Percentiles rank a stretch among this genome's conserved stretches.
Evolutionary conservation across 345 rosid species (phyloP).

Genomic region (Hibiscus syriacus): DNA sequence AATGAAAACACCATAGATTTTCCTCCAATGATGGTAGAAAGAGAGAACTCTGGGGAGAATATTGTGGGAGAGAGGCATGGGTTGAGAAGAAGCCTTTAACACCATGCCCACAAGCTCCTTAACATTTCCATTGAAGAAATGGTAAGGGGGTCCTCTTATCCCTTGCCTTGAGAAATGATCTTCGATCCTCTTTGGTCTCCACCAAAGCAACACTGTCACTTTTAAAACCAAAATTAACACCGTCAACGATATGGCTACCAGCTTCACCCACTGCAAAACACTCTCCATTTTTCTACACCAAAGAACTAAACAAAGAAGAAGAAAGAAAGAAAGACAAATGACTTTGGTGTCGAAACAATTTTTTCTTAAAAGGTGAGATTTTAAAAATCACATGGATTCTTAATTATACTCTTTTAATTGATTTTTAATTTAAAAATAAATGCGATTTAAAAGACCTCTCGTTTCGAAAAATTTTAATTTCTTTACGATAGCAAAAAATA

Average conservation of each 20-base stretch:
- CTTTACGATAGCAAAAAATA: too few relatives aligned
- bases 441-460: too few relatives aligned
- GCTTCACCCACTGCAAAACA: slow-evolving; percentile 31
- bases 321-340: slow-evolving; percentile 14
- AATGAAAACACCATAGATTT: slow-evolving; percentile 73
- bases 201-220: slow-evolving; percentile 59
- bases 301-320: neutral
- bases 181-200: slow-evolving; percentile 89
- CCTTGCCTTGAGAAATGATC: slow-evolving; percentile 93
- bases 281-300: neutral
- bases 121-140: slow-evolving; percentile 95
- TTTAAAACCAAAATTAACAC: slow-evolving; percentile 35
- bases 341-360: too few relatives aligned
- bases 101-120: slow-evolving; percentile 89
- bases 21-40: slow-evolving; percentile 94
- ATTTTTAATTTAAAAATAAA: too few relatives aligned
- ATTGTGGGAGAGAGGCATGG: slow-evolving; percentile 96
- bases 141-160: slow-evolving; percentile 94
- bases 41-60: slow-evolving; percentile 93
- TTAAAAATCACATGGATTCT: too few relatives aligned
- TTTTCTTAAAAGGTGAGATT: too few relatives aligned
- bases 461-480: too few relatives aligned
- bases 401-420: too few relatives aligned
- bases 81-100: slow-evolving; percentile 85
- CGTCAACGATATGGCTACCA: slow-evolving; percentile 25